Base-by-base conservation (phyloP, 257 asterid species). In the Hygrophila difformis region DNA sequence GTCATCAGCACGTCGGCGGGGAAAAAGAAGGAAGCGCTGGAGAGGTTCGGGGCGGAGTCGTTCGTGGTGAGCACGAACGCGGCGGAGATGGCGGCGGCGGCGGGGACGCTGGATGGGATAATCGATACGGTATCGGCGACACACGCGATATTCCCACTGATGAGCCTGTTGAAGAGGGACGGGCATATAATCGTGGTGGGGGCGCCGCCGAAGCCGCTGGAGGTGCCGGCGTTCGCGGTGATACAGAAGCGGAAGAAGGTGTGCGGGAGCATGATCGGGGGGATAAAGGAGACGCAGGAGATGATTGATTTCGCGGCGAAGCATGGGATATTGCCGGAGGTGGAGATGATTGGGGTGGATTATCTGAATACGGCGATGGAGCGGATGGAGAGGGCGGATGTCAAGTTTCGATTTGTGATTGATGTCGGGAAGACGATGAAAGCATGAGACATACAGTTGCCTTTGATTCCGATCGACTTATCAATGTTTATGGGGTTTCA, bases 301-400 rank as follows among this genome's bases (percentile, higher is more conserved):
- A n/a, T n/a, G n/a, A n/a, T n/a, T n/a, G n/a, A n/a, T n/a, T n/a
- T n/a, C n/a, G n/a, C n/a, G n/a, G n/a, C n/a, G n/a, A n/a, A n/a
- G n/a, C n/a, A n/a, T n/a, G n/a, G n/a, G 12, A 38, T 55, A 8
- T 10, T 56, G 11, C 46, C 37, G 17, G 55, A 56, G 43, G 38
- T 55, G 42, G 55, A 56, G 47, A 57, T 57, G 63, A 39, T 57
- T 38, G 47, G n/a, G n/a, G n/a, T n/a, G n/a, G n/a, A n/a, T n/a
- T n/a, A n/a, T n/a, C n/a, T n/a, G n/a, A n/a, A n/a, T n/a, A n/a
- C n/a, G n/a, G n/a, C n/a, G n/a, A n/a, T n/a, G n/a, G n/a, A 45
- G 6, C 37, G 47, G 1, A 53, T 56, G 0, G 19, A 18, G 4
- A 55, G 45, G 16, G 29, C 22, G 17, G 55, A 56, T 17, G 62